Conservation (phyloP, 2,329 filamentous ascomycete species). For the Immersiporthe knoxdaviesiana region DNA sequence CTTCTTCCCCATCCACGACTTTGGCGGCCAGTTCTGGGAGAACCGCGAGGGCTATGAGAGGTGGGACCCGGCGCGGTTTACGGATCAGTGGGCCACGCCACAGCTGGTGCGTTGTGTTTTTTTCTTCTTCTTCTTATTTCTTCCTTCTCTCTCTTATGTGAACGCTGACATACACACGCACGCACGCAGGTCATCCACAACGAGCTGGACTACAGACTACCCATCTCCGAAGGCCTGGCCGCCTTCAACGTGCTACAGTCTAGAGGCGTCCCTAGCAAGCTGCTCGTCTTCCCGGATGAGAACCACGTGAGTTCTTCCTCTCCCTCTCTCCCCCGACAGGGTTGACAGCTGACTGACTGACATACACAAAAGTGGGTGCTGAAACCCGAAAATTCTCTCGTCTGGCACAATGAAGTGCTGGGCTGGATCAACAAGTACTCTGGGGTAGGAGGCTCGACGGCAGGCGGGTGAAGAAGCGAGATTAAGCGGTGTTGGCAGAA, state of each 20-base stretch:
- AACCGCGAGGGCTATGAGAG: conserved; percentile 66
- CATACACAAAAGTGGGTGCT: conserved; percentile 54
- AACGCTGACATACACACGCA: too few relatives aligned
- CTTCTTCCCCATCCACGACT: conserved; percentile 72
- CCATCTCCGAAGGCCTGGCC: conserved; percentile 59
- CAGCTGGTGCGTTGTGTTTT: conserved; percentile 65
- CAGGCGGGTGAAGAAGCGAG: background rate
- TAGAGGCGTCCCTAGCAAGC: conserved; percentile 67
- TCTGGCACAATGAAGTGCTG: conserved; percentile 71
- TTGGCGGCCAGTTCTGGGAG: conserved; percentile 64
- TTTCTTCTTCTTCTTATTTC: too few relatives aligned
- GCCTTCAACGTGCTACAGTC: conserved; percentile 75
- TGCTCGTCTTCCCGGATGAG: conserved; percentile 75
- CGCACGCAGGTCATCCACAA: conserved; percentile 63
- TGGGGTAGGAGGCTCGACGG: conserved; percentile 32
- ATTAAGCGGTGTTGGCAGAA: background rate
- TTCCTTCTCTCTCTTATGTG: too few relatives aligned
- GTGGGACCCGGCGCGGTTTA: conserved; percentile 69
- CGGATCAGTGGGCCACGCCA: conserved; percentile 79
- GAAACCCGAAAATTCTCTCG: conserved; percentile 68
- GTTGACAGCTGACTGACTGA: conserved; percentile 5
- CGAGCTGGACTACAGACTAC: conserved; percentile 66
- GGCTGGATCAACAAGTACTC: conserved; percentile 66
- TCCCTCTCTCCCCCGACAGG: background rate
- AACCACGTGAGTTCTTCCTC: conserved; percentile 49